Conservation (phyloP, 345 rosid species). For the Erucastrum elatum region DNA sequence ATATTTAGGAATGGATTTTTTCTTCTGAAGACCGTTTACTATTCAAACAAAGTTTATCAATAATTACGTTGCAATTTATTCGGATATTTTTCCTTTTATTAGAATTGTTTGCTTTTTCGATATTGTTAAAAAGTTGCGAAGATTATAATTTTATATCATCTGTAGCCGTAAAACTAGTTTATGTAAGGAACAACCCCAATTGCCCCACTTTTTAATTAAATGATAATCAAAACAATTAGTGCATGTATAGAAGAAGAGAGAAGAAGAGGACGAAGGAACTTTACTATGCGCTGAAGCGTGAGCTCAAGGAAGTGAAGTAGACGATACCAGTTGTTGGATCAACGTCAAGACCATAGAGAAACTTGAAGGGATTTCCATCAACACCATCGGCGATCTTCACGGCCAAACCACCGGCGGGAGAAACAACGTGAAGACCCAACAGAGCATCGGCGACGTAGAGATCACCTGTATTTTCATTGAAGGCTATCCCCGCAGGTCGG, state of each 20-base stretch:
- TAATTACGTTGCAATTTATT: no score
- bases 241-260: neutral
- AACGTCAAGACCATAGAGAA: slow-evolving; percentile 44
- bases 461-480: slow-evolving; percentile 36
- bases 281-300: slow-evolving; percentile 28
- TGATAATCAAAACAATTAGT: neutral
- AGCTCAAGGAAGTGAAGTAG: slow-evolving; percentile 49
- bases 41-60: neutral
- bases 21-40: neutral
- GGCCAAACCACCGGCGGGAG: slow-evolving; percentile 46
- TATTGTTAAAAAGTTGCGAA: neutral
- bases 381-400: slow-evolving; percentile 35
- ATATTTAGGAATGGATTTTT: neutral
- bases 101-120: neutral
- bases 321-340: slow-evolving; percentile 41
- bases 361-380: slow-evolving; percentile 29
- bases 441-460: slow-evolving; percentile 52
- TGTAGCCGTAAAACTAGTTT: neutral
- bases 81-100: no score
- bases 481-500: slow-evolving; percentile 46
- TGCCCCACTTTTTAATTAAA: neutral
- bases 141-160: neutral
- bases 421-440: slow-evolving; percentile 41
- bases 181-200: neutral
- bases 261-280: neutral